Base-by-base conservation (phyloP, 345 rosid species). In the Syzygium aqueum region DNA sequence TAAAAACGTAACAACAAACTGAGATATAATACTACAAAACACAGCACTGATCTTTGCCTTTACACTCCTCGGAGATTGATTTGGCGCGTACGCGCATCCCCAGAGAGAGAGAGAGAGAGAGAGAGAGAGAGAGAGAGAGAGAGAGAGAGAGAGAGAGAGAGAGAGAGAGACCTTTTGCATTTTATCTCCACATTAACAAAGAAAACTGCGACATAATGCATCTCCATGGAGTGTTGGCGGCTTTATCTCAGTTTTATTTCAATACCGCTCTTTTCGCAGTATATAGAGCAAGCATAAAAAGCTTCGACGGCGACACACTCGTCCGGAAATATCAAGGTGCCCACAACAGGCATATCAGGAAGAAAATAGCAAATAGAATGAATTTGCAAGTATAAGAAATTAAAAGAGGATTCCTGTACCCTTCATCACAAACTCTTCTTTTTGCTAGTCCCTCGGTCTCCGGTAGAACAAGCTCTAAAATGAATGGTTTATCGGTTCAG, bases 331-430 rank as follows among this genome's bases (percentile, higher is more conserved):
- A 73, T 73, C 82, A 73, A 37, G 14, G 73, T 0, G 82, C 82
- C 82, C 49, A 0, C 80, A 37, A 73, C 49, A 73, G 82, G 82
- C 82, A 73, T 37, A 37, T 73, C 49, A 5, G 82, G 7, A 73
- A 73, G 82, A 40, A 73, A 73, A 37, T 73, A 73, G 49, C 82
- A 73, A 37, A 21, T 73, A 37, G 82, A 73, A 73, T 11, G 23
- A 8, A 19, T 37, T 33, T 73, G 33, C 80, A 73, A 37, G 46
- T 33, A 33, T 30, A 67, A 67, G 8, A 73, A 73, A 19, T 40
- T 73, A 33, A 19, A 91, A 19, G 94, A 94, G 86, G 93, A 88
- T n/a, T 37, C 90, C 91, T 13, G 87, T 89, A 14, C 25, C 86
- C 87, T 33, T 33, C 61, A 77, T 80, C 85, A 14, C 49, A 88